phyloP scores from a whole-genome alignment of 2,329 filamentous ascomycete species.

The Fusarium pilosicola region DNA sequence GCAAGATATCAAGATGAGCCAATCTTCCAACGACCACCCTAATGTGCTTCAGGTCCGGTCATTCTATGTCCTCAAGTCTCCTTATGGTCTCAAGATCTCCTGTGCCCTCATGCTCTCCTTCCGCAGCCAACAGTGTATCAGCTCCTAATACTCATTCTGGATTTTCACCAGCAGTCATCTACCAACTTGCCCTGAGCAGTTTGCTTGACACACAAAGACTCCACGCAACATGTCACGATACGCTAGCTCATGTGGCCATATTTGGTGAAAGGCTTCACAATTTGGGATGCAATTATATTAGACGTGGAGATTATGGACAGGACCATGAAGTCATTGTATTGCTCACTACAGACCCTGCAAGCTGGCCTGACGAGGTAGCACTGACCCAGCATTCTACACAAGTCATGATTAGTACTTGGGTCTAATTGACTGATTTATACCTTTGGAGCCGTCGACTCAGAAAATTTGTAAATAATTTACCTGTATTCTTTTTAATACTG shows the following conservation, averaged over 20 bases:
- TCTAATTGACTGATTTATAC: no score
- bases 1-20: neutral
- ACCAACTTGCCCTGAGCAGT: neutral
- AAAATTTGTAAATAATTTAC: no score
- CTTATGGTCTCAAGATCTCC: neutral
- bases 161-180: neutral
- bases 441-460: neutral
- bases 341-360: neutral
- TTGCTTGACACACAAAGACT: neutral
- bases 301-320: no score
- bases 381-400: neutral
- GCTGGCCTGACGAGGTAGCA: neutral
- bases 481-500: neutral
- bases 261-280: no score
- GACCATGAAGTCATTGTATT: neutral
- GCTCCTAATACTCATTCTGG: neutral
- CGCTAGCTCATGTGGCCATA: no score
- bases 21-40: neutral
- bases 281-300: neutral
- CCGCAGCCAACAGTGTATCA: no score
- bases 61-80: neutral
- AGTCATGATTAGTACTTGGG: no score
- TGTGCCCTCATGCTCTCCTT: neutral
- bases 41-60: neutral
- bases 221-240: no score